Evolutionary conservation across 495 filamentous ascomycete genomes (phyloP).

Genomic region (Lindgomyces ingoldianus): DNA sequence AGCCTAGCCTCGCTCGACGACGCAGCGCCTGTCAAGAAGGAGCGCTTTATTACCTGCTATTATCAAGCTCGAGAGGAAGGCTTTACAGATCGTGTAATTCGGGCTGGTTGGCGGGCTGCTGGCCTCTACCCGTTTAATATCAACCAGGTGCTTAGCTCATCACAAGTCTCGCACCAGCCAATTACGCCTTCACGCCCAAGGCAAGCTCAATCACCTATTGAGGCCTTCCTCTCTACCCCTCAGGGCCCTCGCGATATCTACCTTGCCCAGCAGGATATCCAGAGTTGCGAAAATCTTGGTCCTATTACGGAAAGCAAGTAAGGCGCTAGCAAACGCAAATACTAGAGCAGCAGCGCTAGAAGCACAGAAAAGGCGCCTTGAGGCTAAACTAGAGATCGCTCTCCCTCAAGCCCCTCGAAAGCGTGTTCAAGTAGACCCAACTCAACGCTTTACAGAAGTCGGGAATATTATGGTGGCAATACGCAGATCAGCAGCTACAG

Average conservation of each 20-base stretch:
- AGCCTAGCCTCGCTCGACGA: conserved; percentile 17
- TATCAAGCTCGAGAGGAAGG: conserved; percentile 11
- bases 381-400: no score
- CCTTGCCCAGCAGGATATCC: not conserved
- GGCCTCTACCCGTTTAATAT: conserved; percentile 16
- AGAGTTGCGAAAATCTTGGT: no score
- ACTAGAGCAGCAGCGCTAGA: no score
- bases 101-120: conserved; percentile 16
- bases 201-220: not conserved
- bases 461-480: no score
- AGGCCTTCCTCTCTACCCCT: conserved; percentile 4
- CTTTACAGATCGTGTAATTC: conserved; percentile 11
- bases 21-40: conserved; percentile 19
- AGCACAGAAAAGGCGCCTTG: no score
- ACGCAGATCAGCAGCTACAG: no score
- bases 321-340: no score
- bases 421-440: no score
- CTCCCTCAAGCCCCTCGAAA: no score
- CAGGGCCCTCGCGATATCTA: conserved; percentile 7
- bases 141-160: conserved; percentile 1
- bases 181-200: not conserved
- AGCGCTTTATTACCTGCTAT: conserved; percentile 22
- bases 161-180: not conserved
- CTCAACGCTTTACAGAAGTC: no score
- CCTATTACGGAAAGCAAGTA: no score